Evolutionary conservation across 108 stramenopile species (phyloP).

Genomic region (Nitzschia sp.): DNA sequence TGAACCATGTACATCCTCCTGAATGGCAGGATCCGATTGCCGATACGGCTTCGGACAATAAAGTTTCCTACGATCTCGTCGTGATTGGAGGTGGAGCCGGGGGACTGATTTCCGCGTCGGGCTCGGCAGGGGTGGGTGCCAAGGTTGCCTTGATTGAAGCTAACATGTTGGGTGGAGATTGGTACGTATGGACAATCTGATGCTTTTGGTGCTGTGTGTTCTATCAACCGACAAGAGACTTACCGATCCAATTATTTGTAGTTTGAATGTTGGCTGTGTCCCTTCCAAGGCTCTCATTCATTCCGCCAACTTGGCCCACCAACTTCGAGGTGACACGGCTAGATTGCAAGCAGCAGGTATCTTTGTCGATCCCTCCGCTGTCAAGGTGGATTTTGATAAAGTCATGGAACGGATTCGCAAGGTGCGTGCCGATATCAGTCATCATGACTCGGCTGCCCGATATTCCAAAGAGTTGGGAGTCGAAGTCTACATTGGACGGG

Average conservation of each 20-base stretch:
- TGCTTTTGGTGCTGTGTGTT: no score
- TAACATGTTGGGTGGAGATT: conserved; percentile 85
- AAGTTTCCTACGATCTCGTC: conserved; percentile 72
- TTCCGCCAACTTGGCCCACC: conserved; percentile 61
- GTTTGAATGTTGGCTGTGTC: conserved; percentile 90
- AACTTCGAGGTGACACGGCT: conserved; percentile 44
- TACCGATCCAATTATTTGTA: no score
- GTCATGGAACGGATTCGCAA: conserved; percentile 83
- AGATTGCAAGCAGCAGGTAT: conserved; percentile 66
- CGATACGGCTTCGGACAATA: conserved; percentile 7
- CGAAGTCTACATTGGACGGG: conserved; percentile 61
- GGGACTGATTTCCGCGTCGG: conserved; percentile 73
- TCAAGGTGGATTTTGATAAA: conserved; percentile 77
- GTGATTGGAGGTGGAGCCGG: conserved; percentile 77
- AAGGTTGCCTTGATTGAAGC: conserved; percentile 83
- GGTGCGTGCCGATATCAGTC: conserved; percentile 69
- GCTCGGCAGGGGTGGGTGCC: conserved; percentile 72
- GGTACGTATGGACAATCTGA: no score
- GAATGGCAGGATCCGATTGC: conserved; percentile 65
- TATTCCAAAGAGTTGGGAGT: conserved; percentile 69
- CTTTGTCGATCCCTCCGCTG: conserved; percentile 44
- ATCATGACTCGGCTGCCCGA: conserved; percentile 78
- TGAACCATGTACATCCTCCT: conserved; percentile 75
- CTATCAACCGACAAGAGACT: no score
- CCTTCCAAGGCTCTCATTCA: conserved; percentile 83